Base-by-base conservation (phyloP, 108 stramenopile species). In the Nitzschia sp. region DNA sequence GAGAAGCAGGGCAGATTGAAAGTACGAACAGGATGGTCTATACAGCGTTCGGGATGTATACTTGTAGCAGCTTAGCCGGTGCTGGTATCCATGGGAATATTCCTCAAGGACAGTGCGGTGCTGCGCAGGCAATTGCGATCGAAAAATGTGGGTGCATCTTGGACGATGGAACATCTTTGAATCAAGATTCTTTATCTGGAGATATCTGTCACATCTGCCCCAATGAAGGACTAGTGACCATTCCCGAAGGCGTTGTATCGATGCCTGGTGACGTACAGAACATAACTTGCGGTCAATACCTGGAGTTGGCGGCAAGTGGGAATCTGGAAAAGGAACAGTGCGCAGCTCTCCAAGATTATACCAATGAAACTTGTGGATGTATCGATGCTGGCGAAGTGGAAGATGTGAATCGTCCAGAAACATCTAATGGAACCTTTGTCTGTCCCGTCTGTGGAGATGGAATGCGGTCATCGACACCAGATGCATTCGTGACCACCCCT, bases 391-490 rank as follows among this genome's bases (percentile, higher is more conserved):
- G 25, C 2, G 45, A 32, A 17, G 31, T 30, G 28, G 55, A 26
- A 56, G 4, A 26, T 32, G 5, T 56, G 23, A 56, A 30, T 32
- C 55, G 55, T 32, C 27, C 28, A 31, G 55, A 32, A 6, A 8
- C 27, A 15, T 46, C 68, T 13, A 58, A 69, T 38, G 23, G 28
- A 58, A 46, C 45, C 56, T 69, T 30, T 47, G 17, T 26, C 34
- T 69, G 68, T 47, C 54, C 36, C 9, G 33, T 69, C 19, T 69
- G 68, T 58, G 68, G 68, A n/a, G 35, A 31, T 47, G 68, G 68
- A 31, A 56, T 56, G 55, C 5, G 9, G 30, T 56, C 55, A 6
- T 29, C 27, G 9, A 32, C 4, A 21, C 55, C 55, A 5, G 4
- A 26, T 26, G 55, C 55, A 22, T 32, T 17, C 6, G 55, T 56